Percentiles rank a stretch among this genome's conserved stretches.
Evolutionary conservation across 345 rosid species (phyloP).

Genomic region (Melaleuca quinquenervia): DNA sequence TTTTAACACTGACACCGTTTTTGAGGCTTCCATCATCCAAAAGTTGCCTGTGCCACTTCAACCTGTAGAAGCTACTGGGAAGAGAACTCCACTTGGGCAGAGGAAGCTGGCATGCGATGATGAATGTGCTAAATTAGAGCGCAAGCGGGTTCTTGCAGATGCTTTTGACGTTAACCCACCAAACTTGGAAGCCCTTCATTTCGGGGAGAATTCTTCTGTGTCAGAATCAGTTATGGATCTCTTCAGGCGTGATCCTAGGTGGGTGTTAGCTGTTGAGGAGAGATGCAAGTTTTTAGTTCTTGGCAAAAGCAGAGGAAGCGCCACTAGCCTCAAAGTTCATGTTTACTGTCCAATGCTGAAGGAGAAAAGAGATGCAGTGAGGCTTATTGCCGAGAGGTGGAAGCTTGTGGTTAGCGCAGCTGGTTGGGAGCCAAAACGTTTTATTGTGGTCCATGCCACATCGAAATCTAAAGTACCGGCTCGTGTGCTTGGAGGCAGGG

Average conservation of each 20-base stretch:
- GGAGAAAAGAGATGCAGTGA: slow-evolving; percentile 83
- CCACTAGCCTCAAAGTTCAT: slow-evolving; percentile 61
- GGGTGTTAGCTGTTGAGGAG: slow-evolving; percentile 90
- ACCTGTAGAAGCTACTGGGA: slow-evolving; percentile 46
- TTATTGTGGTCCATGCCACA: slow-evolving; percentile 62
- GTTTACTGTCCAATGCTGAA: slow-evolving; percentile 88
- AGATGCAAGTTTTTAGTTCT: slow-evolving; percentile 89
- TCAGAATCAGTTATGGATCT: slow-evolving; percentile 71
- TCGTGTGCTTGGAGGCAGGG: slow-evolving; percentile 67
- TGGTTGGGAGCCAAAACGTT: slow-evolving; percentile 96
- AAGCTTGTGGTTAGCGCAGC: slow-evolving; percentile 65
- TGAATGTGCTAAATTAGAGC: slow-evolving; percentile 86
- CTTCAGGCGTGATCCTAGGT: slow-evolving; percentile 84
- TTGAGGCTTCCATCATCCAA: slow-evolving; percentile 54
- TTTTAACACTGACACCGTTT: slow-evolving; percentile 28
- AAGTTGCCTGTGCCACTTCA: slow-evolving; percentile 70
- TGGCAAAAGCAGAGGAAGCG: slow-evolving; percentile 50
- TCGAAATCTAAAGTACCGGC: slow-evolving; percentile 72
- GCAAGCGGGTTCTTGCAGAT: slow-evolving; percentile 81
- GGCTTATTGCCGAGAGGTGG: slow-evolving; percentile 94
- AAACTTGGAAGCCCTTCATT: slow-evolving; percentile 76
- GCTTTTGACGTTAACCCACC: slow-evolving; percentile 78
- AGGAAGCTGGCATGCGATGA: slow-evolving; percentile 86
- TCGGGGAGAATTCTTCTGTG: slow-evolving; percentile 62
- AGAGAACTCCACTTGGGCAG: slow-evolving; percentile 67